Base-by-base conservation (phyloP, 805 yeast species). In the Starmerella lactis-condensi region DNA sequence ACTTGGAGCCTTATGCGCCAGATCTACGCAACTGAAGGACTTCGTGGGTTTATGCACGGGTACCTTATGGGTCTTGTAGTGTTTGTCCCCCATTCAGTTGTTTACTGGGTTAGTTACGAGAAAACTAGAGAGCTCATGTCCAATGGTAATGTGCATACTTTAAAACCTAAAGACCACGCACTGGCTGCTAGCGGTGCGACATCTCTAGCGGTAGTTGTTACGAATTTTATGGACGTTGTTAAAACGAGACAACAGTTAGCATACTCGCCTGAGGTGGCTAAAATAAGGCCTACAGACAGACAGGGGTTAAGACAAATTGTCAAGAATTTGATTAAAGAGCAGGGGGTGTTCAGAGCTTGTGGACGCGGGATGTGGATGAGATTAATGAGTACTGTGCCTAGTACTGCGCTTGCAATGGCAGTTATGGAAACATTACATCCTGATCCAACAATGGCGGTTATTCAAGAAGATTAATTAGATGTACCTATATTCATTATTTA, bases 1-100 rank as follows among this genome's bases (percentile, higher is more conserved):
- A 31, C 43, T 5, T 12, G 25, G 37, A 35, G 36, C 23, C 40
- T 51, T 11, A 29, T 54, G 14, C 29, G 36, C 10, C 26, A 33
- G 10, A 51, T 85, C 19, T 69, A 61, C 46, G 52, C 51, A 24
- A 52, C 56, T 1, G 93, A 78, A 45, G 96, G 95, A 2, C 15
- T 75, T 28, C 56, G 52, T 33, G 96, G 95, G 4, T 62, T 76
- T 41, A 83, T 70, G 56, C 65, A 91, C 42, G 98, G 98, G 8
- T 58, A 58, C 39, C 54, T 57, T 53, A 52, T 58, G 61, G 61
- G 62, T 5, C 45, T 58, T 11, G 60, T 44, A 4, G 62, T 58
- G 20, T 58, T 55, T 39, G 41, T 59, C 12, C 63, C 63, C 3
- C 57, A 58, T 35, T 54, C 63, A 2, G 48, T 57, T 19, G 56